Conservation (phyloP, 2,329 filamentous ascomycete species). For the Huntiella omanensis region DNA sequence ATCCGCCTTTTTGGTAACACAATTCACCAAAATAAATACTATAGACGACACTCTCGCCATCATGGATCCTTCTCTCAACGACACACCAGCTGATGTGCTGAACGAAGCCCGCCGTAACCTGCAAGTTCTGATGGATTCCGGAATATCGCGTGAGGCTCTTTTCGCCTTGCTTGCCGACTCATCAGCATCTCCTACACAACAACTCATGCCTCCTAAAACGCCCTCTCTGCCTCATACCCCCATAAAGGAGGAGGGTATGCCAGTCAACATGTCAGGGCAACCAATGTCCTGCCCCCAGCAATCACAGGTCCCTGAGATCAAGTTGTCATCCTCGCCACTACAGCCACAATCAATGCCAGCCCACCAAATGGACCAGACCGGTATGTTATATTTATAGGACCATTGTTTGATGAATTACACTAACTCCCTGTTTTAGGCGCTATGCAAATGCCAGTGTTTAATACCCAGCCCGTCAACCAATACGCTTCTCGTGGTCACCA, state of each 20-base stretch:
- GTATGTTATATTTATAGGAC: background rate
- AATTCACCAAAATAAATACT: no score
- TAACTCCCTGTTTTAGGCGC: conserved; percentile 12
- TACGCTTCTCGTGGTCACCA: conserved; percentile 21
- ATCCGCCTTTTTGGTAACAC: no score
- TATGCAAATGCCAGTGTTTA: conserved; percentile 16
- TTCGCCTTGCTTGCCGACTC: conserved; percentile 13
- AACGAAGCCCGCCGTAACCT: conserved; percentile 27
- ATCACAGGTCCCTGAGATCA: conserved; percentile 13
- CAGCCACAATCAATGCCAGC: conserved; percentile 12
- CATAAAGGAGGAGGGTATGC: conserved; percentile 12
- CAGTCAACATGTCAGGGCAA: conserved; percentile 7
- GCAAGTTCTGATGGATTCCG: conserved; percentile 27
- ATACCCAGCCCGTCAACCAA: conserved; percentile 19
- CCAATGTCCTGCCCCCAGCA: conserved; percentile 11
- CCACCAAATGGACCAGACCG: conserved; percentile 4
- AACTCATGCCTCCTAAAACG: conserved; percentile 9
- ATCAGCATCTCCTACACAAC: conserved; percentile 5
- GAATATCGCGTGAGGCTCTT: conserved; percentile 24
- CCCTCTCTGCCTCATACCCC: conserved; percentile 10
- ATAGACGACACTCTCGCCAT: background rate
- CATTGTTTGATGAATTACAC: conserved; percentile 7
- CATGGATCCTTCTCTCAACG: conserved; percentile 12
- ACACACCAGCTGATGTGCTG: conserved; percentile 25
- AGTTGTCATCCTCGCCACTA: conserved; percentile 19